phyloP scores from a whole-genome alignment of 352 stramenopile species.

The Pythium vanterpoolii region DNA sequence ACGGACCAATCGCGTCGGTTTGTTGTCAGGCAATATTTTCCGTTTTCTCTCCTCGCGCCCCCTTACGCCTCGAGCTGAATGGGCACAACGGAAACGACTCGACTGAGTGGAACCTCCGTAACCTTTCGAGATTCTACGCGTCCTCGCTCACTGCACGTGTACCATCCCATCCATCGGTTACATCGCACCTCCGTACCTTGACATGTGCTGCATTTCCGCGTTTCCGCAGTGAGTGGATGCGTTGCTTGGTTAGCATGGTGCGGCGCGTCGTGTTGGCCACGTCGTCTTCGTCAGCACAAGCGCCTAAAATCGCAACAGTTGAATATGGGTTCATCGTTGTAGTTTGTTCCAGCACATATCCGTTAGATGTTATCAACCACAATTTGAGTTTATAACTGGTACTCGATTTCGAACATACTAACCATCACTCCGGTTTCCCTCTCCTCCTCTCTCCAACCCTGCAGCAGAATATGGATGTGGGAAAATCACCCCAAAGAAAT shows the following conservation, averaged over 20 bases:
- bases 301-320: no score
- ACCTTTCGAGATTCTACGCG: not conserved
- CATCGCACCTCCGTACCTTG: no score
- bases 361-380: no score
- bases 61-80: not conserved
- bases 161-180: not conserved
- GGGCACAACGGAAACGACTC: no score
- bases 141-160: not conserved
- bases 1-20: not conserved
- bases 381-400: no score
- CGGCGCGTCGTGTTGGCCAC: no score
- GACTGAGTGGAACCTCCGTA: constrained; percentile 1
- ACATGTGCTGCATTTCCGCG: no score
- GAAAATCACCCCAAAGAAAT: not conserved
- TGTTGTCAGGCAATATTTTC: not conserved
- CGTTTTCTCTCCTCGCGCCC: not conserved
- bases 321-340: not conserved
- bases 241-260: no score
- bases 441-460: not conserved
- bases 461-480: not conserved
- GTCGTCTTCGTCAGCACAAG: no score
- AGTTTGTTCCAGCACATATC: not conserved
- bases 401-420: no score
- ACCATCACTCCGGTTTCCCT: constrained; percentile 18
- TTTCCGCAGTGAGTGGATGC: no score